These are phyloP conservation scores for Boletus sp. DNA, from an alignment of 768 basidiomycete species.

Conservation along the genomic window DNA sequence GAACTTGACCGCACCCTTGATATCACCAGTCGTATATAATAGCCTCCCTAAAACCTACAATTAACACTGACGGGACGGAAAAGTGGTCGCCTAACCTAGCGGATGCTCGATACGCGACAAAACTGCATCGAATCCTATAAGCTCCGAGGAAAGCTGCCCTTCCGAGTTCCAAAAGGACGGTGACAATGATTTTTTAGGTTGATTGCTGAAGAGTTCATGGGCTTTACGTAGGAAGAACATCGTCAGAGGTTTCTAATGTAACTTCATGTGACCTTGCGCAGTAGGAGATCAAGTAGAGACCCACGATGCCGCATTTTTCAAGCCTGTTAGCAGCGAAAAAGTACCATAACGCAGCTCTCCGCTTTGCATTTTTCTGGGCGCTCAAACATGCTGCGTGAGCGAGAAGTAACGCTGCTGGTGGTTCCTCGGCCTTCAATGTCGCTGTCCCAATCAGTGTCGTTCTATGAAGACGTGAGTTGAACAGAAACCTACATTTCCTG, in stretches of 20 bases:
- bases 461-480: slow-evolving; percentile 1
- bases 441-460: slow-evolving; percentile 27
- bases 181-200: slow-evolving; percentile 57
- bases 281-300: slow-evolving; percentile 29
- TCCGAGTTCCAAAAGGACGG: slow-evolving; percentile 82
- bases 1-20: slow-evolving; percentile 67
- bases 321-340: slow-evolving; percentile 69
- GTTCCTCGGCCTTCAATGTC: slow-evolving; percentile 69
- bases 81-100: slow-evolving; percentile 46
- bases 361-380: slow-evolving; percentile 47
- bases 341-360: slow-evolving; percentile 79
- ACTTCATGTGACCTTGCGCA: not conserved
- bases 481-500: slow-evolving; percentile 60
- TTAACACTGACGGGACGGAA: slow-evolving; percentile 6
- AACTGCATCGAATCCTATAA: slow-evolving; percentile 56
- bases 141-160: slow-evolving; percentile 38
- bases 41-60: slow-evolving; percentile 59
- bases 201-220: slow-evolving; percentile 54
- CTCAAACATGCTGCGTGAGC: slow-evolving; percentile 78
- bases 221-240: slow-evolving; percentile 77
- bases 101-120: slow-evolving; percentile 76
- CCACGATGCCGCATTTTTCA: slow-evolving; percentile 81
- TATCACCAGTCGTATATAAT: slow-evolving; percentile 87
- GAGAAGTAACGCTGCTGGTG: slow-evolving; percentile 71
- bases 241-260: slow-evolving; percentile 72